phyloP scores from a whole-genome alignment of 2,329 filamentous ascomycete species.

The Plectosphaerella plurivora region DNA sequence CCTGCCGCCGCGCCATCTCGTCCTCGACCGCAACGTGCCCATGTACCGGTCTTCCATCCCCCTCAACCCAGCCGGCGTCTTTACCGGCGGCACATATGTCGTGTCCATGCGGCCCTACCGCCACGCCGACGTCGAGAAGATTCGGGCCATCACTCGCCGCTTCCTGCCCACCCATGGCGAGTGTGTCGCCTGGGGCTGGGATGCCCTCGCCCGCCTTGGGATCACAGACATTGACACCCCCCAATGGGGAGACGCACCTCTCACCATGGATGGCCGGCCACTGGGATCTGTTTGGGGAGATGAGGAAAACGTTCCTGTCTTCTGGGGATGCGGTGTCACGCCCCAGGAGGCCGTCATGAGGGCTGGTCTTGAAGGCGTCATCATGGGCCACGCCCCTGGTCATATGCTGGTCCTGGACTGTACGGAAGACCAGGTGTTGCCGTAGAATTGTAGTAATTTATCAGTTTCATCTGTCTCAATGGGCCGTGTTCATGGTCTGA shows the following conservation, averaged over 20 bases:
- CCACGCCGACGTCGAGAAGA: constrained; percentile 40
- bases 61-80: constrained; percentile 53
- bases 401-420: constrained; percentile 59
- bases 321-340: constrained; percentile 64
- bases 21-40: constrained; percentile 45
- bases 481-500: no score
- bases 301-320: constrained; percentile 46
- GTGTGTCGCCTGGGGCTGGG: constrained; percentile 62
- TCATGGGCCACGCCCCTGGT: constrained; percentile 59
- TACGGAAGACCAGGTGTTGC: constrained; percentile 31
- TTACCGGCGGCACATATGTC: constrained; percentile 48
- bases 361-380: constrained; percentile 45
- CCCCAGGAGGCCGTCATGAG: constrained; percentile 60
- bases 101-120: constrained; percentile 61
- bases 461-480: no score
- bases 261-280: constrained; percentile 33
- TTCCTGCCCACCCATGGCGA: constrained; percentile 59
- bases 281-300: constrained; percentile 23
- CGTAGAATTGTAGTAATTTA: neutral
- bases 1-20: constrained; percentile 45
- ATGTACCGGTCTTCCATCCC: constrained; percentile 59
- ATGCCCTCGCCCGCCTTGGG: constrained; percentile 45
- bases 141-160: constrained; percentile 49
- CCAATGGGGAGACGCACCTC: constrained; percentile 52
- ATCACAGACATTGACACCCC: constrained; percentile 47